These are phyloP conservation scores for Wickerhamomyces queroliae DNA, from an alignment of 805 yeast genomes.

Conservation along the genomic window DNA sequence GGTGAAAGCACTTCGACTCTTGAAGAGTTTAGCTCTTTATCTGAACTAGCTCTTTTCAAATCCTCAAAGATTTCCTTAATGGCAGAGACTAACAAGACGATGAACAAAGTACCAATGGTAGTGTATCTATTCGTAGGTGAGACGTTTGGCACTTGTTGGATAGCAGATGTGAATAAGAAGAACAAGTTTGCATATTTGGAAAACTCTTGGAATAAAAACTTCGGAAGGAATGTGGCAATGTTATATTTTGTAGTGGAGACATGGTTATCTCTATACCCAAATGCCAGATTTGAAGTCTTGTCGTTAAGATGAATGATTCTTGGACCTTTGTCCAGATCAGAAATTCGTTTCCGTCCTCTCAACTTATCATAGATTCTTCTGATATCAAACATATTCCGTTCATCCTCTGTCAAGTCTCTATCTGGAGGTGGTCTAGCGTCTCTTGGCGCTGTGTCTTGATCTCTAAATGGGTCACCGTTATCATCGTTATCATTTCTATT, in stretches of 20 bases:
- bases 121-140: conserved; percentile 96
- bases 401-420: conserved; percentile 23
- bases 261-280: conserved; percentile 71
- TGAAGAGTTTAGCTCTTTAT: conserved; percentile 82
- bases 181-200: conserved; percentile 95
- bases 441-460: conserved; percentile 15
- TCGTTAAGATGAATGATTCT: conserved; percentile 68
- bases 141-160: conserved; percentile 96
- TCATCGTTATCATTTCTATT: neutral
- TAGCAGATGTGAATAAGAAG: conserved; percentile 84
- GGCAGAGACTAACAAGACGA: conserved; percentile 88
- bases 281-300: conserved; percentile 43
- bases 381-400: conserved; percentile 31
- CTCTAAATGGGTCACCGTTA: conserved; percentile 20
- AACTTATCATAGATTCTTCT: conserved; percentile 31
- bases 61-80: conserved; percentile 90
- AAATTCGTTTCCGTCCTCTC: conserved; percentile 20
- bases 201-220: conserved; percentile 92
- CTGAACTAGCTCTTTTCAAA: conserved; percentile 80
- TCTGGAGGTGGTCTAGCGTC: conserved; percentile 10
- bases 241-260: conserved; percentile 95
- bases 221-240: conserved; percentile 87
- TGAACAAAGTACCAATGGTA: conserved; percentile 82
- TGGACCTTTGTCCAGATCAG: conserved; percentile 35
- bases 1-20: conserved; percentile 56